phyloP scores from a whole-genome alignment of 163 green algal species.

The Chlamydomonas reinhardtii region DNA sequence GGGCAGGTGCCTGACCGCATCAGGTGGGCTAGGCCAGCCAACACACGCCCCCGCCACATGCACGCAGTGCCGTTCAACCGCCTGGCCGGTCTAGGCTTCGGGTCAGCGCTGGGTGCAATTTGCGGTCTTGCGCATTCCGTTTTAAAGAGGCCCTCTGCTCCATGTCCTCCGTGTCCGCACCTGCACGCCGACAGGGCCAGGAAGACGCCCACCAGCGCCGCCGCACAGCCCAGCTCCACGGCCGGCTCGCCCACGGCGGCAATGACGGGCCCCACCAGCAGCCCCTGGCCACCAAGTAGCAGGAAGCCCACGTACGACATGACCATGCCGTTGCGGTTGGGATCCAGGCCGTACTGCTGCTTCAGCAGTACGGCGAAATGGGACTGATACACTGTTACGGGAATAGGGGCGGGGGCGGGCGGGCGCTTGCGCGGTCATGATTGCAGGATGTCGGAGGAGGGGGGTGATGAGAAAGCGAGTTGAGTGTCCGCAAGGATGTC shows the following conservation, averaged over 20 bases:
- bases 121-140: too few relatives aligned
- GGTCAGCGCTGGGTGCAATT: too few relatives aligned
- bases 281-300: constrained; percentile 29
- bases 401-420: too few relatives aligned
- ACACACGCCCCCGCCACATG: background rate
- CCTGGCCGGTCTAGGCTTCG: background rate
- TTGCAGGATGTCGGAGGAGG: too few relatives aligned
- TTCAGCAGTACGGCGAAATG: constrained; percentile 35
- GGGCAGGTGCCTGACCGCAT: too few relatives aligned
- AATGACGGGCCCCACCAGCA: constrained; percentile 43
- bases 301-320: constrained; percentile 41
- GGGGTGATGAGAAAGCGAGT: too few relatives aligned
- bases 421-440: too few relatives aligned
- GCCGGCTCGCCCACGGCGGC: background rate
- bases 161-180: too few relatives aligned
- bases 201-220: background rate
- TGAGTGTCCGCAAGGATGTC: too few relatives aligned
- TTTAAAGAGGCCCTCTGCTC: too few relatives aligned
- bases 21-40: too few relatives aligned
- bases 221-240: constrained; percentile 28
- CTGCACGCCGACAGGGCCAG: background rate
- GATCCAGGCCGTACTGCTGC: constrained; percentile 36
- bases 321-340: constrained; percentile 24
- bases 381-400: constrained; percentile 6
- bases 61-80: too few relatives aligned